Conservation (phyloP, 495 filamentous ascomycete species). For the Lophiostoma macrostomum region DNA sequence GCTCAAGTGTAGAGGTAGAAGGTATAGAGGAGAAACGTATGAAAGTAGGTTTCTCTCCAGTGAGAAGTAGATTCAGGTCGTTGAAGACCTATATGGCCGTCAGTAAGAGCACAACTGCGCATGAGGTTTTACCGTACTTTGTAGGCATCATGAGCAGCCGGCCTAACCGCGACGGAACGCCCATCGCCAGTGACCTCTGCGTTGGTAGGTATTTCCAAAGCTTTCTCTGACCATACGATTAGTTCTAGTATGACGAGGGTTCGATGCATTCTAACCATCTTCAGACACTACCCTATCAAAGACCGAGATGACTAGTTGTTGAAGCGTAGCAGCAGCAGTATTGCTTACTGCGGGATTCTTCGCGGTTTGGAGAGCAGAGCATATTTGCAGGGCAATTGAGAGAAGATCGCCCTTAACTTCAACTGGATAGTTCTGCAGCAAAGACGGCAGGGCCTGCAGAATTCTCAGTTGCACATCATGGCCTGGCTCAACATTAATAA, state of each 20-base stretch:
- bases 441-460: slow-evolving; percentile 83
- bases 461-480: slow-evolving; percentile 96
- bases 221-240: slow-evolving; percentile 38
- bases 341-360: slow-evolving; percentile 91
- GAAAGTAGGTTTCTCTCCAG: slow-evolving; percentile 76
- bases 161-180: slow-evolving; percentile 60
- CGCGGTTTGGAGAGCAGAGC: slow-evolving; percentile 81
- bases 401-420: slow-evolving; percentile 79
- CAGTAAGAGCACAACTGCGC: not conserved
- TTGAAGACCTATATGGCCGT: slow-evolving; percentile 62
- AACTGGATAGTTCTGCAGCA: slow-evolving; percentile 85
- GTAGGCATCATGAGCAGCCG: slow-evolving; percentile 84
- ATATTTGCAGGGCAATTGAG: slow-evolving; percentile 79
- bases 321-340: slow-evolving; percentile 89
- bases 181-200: slow-evolving; percentile 63
- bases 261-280: slow-evolving; percentile 57
- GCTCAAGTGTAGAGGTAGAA: slow-evolving; percentile 78
- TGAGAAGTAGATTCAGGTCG: slow-evolving; percentile 84
- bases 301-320: slow-evolving; percentile 85
- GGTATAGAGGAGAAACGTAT: slow-evolving; percentile 71
- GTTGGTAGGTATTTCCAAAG: slow-evolving; percentile 50
- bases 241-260: not conserved
- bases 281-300: slow-evolving; percentile 87
- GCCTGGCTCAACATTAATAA: slow-evolving; percentile 44
- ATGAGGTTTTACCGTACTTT: slow-evolving; percentile 44